Percentiles rank a stretch among this genome's conserved stretches.
Conservation (phyloP, 768 basidiomycete species). For the Hebeloma cylindrosporum region DNA sequence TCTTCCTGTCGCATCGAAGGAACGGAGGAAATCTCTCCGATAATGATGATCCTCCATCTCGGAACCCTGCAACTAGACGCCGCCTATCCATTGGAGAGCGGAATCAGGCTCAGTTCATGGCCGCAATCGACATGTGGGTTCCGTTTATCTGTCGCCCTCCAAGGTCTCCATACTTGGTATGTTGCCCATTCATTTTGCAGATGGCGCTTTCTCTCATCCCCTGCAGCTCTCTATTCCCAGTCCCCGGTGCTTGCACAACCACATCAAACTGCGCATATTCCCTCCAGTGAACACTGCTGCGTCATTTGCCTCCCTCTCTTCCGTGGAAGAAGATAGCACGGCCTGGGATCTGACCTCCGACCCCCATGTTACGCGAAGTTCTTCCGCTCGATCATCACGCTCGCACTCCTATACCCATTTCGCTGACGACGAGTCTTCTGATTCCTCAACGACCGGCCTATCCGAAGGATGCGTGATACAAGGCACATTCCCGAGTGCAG, state of each 20-base stretch:
- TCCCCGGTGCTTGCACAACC: conserved; percentile 77
- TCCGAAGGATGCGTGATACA: conserved; percentile 67
- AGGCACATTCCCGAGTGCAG: conserved; percentile 77
- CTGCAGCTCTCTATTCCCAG: conserved; percentile 71
- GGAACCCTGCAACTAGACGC: conserved; percentile 37
- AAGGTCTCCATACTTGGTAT: conserved; percentile 70
- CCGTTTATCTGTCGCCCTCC: conserved; percentile 70
- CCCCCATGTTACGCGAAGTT: conserved; percentile 64
- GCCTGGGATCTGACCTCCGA: conserved; percentile 79
- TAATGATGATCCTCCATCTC: conserved; percentile 29
- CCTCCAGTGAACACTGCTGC: conserved; percentile 53
- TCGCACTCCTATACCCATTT: conserved; percentile 65
- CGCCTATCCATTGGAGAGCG: conserved; percentile 60
- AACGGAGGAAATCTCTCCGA: conserved; percentile 20
- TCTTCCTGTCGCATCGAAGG: conserved; percentile 42
- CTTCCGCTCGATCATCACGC: conserved; percentile 48
- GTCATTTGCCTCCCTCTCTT: conserved; percentile 75
- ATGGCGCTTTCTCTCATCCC: conserved; percentile 7
- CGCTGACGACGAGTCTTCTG: conserved; percentile 82
- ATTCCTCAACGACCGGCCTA: conserved; percentile 56
- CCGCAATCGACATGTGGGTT: conserved; percentile 73
- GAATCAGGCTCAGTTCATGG: conserved; percentile 72
- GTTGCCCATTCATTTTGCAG: conserved; percentile 19
- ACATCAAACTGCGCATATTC: conserved; percentile 72
- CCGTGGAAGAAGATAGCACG: conserved; percentile 65